Percentiles rank a stretch among this genome's conserved stretches.
phyloP scores from a whole-genome alignment of 805 yeast species.

The Monosporozyma aerobia region DNA sequence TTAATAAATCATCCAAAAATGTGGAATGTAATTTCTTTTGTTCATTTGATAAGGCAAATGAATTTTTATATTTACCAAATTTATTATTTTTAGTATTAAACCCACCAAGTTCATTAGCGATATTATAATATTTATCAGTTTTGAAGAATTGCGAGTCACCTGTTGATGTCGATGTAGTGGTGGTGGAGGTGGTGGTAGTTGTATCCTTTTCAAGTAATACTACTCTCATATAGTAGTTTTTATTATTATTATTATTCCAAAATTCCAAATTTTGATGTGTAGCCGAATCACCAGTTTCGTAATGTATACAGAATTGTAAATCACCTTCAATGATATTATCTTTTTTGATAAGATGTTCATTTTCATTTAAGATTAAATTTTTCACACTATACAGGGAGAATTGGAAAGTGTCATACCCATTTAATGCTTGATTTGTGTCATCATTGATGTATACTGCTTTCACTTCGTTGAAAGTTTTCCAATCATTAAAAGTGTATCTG shows the following conservation, averaged over 20 bases:
- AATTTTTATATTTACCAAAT: background rate
- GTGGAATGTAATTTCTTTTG: background rate
- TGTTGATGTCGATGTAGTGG: no score
- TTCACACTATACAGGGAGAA: slow-evolving; percentile 18
- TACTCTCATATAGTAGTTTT: slow-evolving; percentile 20
- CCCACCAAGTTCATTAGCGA: slow-evolving; percentile 2
- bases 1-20: slow-evolving; percentile 2
- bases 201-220: slow-evolving; percentile 4
- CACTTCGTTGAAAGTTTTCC: slow-evolving; percentile 50
- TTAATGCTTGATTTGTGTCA: slow-evolving; percentile 7
- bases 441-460: slow-evolving; percentile 18
- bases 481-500: slow-evolving; percentile 66
- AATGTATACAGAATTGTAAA: slow-evolving; percentile 25
- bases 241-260: slow-evolving; percentile 27
- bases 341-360: slow-evolving; percentile 1
- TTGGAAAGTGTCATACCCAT: slow-evolving; percentile 21
- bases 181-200: background rate
- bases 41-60: background rate
- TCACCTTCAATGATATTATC: slow-evolving; percentile 5
- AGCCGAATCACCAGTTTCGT: slow-evolving; percentile 16
- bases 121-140: background rate
- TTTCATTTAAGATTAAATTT: slow-evolving; percentile 4
- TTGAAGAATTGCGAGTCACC: background rate
- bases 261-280: slow-evolving; percentile 10
- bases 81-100: background rate